Base-by-base conservation (phyloP, 805 yeast species). In the Groenewaldozyma salmanticensis region DNA sequence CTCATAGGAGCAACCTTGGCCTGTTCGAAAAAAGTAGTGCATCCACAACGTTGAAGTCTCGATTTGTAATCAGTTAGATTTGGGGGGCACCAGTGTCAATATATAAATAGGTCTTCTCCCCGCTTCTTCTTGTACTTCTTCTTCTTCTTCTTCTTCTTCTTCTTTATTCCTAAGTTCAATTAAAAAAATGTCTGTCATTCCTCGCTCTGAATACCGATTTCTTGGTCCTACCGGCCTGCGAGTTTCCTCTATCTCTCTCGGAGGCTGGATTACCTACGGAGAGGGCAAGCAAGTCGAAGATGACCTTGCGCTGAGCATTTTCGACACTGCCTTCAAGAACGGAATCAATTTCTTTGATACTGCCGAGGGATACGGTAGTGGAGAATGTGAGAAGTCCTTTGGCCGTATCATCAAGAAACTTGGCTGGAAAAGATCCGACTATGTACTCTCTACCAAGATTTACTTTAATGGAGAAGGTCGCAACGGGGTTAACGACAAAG, bases 301-400 rank as follows among this genome's bases (percentile, higher is more conserved):
- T 39, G 46, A 44, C 19, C 36, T 41, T 35, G 47, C 55, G 18
- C 46, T 48, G 32, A 52, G 38, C 31, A 52, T 53, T 34, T 51
- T 55, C 39, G 50, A 49, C 33, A 49, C 43, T 29, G 60, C 60
- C n/a, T 55, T 52, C 53, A 49, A 52, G 38, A 38, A 45, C 18
- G 60, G 60, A 4, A 52, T 54, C 49, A 55, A 55, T 42, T 55
- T 52, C 39, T 55, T 55, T 37, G 60, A 55, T 35, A 55, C 60
- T 3, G 59, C 57, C 18, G 60, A 55, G 38, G 51, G 44, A 20
- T 55, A 55, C 35, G 45, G 51, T 5, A 42, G 42, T 5, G 60
- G 60, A 18, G 43, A 52, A 27, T 54, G 54, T 36, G 60, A 55
- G 40, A 43, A 31, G 3, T 52, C 54, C 11, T 52, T 55, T 42